Evolutionary conservation across 768 basidiomycete genomes (phyloP).

Genomic region (Obba rivulosa): DNA sequence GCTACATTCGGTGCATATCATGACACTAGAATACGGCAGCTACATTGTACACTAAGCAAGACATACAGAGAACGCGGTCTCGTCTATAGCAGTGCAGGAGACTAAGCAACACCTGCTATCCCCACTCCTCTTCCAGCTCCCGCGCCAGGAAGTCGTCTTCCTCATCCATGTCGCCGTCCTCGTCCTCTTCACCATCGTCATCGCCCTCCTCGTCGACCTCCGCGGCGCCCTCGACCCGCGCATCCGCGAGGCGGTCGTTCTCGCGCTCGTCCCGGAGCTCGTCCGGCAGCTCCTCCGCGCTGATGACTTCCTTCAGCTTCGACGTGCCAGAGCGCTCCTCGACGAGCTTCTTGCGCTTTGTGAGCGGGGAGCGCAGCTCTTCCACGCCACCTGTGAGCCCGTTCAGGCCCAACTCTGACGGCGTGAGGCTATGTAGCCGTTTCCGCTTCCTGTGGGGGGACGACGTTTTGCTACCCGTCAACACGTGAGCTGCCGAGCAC

Average conservation of each 20-base stretch:
- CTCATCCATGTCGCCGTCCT: conserved; percentile 45
- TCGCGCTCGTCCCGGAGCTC: conserved; percentile 5
- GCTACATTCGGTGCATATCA: conserved; percentile 2
- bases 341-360: conserved; percentile 76
- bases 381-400: conserved; percentile 29
- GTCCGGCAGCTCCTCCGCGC: conserved; percentile 13
- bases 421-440: conserved; percentile 66
- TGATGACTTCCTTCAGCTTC: conserved; percentile 53
- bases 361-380: conserved; percentile 58
- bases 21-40: too few species aligned
- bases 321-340: conserved; percentile 62
- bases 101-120: conserved; percentile 36
- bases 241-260: conserved; percentile 4
- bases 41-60: too few species aligned
- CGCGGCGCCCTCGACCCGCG: conserved; percentile 8
- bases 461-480: conserved; percentile 6
- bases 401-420: conserved; percentile 48
- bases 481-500: too few species aligned
- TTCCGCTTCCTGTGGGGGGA: conserved; percentile 55
- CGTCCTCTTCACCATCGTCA: conserved; percentile 23
- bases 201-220: conserved; percentile 33
- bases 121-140: conserved; percentile 73
- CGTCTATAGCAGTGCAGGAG: too few species aligned
- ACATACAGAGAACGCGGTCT: too few species aligned
- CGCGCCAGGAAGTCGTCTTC: conserved; percentile 81